Base-by-base conservation (phyloP, 805 yeast genomes). In the Ogataea allantospora region DNA sequence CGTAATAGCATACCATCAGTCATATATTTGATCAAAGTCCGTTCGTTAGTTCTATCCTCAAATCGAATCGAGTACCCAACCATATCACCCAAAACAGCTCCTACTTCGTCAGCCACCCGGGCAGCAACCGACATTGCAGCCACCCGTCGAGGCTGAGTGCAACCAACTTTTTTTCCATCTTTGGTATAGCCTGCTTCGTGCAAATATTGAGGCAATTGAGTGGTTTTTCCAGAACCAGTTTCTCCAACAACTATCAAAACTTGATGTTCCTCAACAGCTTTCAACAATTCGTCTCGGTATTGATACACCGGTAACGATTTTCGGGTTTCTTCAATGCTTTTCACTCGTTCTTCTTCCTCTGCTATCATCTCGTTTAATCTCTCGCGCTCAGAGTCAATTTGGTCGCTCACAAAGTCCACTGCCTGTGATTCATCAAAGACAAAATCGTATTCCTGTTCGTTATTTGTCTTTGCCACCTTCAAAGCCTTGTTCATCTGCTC, bases 201-300 rank as follows among this genome's bases (percentile, higher is more conserved):
- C 9, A 89, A 63, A 54, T 80, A 89, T 53, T 89, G 97, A 0
- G 97, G 96, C 7, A 89, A 58, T 58, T 89, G 97, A 0, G 97
- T 89, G 0, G 97, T 89, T 54, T 89, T 89, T 53, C 97, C 97
- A 0, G 96, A 88, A 30, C 97, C 99, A 0, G 99, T 91, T 57
- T 91, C 97, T 43, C 98, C 98, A 40, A 88, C 84, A 7, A 91
- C 76, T 5, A 91, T 73, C n/a, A 80, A 65, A 0, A 89, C 88
- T 54, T 86, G 95, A 49, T 83, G 71, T 18, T 72, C 64, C 16
- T 61, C 57, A 7, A 89, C 71, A 0, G 86, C 80, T 0, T 69
- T 66, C 20, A 89, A 58, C 12, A 89, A 70, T 22, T 76, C 70
- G 2, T 72, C 66, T 30, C 89, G 66, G 50, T 75, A 82, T 35